Conservation (phyloP, 768 basidiomycete species). For the Xerocomellus intermedius region DNA sequence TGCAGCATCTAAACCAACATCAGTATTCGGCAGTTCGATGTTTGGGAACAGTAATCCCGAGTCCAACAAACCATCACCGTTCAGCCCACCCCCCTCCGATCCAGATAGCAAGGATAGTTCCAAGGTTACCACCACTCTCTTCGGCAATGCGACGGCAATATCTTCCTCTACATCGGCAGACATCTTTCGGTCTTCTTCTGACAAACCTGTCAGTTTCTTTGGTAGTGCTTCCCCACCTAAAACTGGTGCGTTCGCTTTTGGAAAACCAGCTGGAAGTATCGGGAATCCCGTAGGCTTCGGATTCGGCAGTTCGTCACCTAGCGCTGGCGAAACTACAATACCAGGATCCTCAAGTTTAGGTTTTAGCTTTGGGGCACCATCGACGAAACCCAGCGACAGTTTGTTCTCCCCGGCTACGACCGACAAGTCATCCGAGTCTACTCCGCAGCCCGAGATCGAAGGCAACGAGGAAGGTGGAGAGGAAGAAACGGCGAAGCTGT, state of each 20-base stretch:
- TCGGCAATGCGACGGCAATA: slow-evolving; percentile 16
- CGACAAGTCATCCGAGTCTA: slow-evolving; percentile 31
- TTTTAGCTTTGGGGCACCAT: slow-evolving; percentile 25
- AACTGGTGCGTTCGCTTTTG: slow-evolving; percentile 27
- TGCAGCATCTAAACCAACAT: slow-evolving; percentile 17
- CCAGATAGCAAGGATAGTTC: slow-evolving; percentile 9
- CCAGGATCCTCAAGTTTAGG: slow-evolving; percentile 13
- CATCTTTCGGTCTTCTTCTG: slow-evolving; percentile 22
- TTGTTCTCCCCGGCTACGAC: slow-evolving; percentile 28
- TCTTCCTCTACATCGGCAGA: slow-evolving; percentile 14
- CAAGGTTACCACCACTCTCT: slow-evolving; percentile 17
- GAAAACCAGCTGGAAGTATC: slow-evolving; percentile 44
- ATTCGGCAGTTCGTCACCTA: slow-evolving; percentile 31
- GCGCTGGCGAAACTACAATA: slow-evolving; percentile 18
- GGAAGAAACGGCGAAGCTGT: slow-evolving; percentile 26
- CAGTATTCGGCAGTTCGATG: slow-evolving; percentile 25
- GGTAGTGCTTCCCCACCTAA: slow-evolving; percentile 29
- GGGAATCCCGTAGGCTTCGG: slow-evolving; percentile 67
- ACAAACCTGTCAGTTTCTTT: slow-evolving; percentile 29
- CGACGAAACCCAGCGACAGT: slow-evolving; percentile 22
- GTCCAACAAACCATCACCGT: slow-evolving; percentile 10
- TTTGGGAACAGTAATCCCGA: slow-evolving; percentile 24
- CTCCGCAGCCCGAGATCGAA: slow-evolving; percentile 28
- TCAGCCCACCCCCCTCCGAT: slow-evolving; percentile 8
- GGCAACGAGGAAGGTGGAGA: slow-evolving; percentile 28